Conservation (phyloP, 176 grass and related monocot genomes). For the Hsuehochloa calcarea region DNA sequence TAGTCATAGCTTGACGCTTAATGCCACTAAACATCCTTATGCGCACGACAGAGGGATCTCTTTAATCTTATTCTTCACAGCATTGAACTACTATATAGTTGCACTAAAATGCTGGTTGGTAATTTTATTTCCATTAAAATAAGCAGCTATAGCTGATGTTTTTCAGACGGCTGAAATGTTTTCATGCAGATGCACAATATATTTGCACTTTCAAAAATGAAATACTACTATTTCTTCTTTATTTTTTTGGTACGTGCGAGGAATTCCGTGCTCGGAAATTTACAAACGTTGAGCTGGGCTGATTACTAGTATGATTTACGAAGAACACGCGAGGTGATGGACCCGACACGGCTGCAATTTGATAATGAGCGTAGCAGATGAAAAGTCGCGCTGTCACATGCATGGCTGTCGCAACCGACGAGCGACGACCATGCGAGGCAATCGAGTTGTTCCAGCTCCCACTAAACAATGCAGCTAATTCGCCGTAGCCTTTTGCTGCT, state of each 20-base stretch:
- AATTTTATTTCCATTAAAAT: neutral
- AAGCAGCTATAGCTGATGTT: neutral
- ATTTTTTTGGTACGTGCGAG: too few species aligned
- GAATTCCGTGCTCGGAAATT: neutral
- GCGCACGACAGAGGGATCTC: slow-evolving; percentile 6
- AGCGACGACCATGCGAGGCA: slow-evolving; percentile 46
- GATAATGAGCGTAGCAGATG: slow-evolving; percentile 34
- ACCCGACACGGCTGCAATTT: slow-evolving; percentile 44
- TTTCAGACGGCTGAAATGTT: neutral
- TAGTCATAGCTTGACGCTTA: too few species aligned
- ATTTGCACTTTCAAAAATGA: too few species aligned
- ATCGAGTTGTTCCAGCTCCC: slow-evolving; percentile 41
- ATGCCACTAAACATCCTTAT: slow-evolving; percentile 7
- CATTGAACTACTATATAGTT: neutral
- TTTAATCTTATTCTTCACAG: neutral
- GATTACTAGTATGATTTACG: neutral
- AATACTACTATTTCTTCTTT: too few species aligned
- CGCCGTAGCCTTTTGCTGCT: neutral
- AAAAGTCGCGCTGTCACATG: slow-evolving; percentile 56
- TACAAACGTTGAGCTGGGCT: neutral
- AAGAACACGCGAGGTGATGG: neutral
- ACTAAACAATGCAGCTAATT: slow-evolving; percentile 29
- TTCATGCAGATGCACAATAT: too few species aligned
- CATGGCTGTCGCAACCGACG: slow-evolving; percentile 40
- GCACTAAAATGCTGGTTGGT: neutral